Evolutionary conservation across 345 rosid genomes (phyloP), one percentile per base, ranked within the genome.

Genomic region (Salix brachista): DNA sequence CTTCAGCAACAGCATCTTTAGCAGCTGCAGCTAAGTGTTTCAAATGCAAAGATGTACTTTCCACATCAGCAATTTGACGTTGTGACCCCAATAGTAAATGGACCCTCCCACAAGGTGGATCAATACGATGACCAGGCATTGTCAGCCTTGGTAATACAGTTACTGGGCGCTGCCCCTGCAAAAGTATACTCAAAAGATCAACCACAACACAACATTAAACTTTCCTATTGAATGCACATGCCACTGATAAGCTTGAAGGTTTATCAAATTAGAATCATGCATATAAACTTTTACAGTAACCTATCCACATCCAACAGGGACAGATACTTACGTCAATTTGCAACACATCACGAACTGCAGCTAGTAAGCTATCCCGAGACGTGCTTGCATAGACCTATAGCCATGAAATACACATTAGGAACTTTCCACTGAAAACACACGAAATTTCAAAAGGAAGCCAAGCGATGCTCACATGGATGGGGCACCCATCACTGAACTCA

Each of bases 81-180:
- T 86, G 94, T 72, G 79, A 82, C 73, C 91, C 92, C 30, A 71
- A 56, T 67, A 83, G 83, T 79, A 90, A 77, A 86, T 87, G 83
- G 75, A 93, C 95, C 85, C 96, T 87, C 83, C 99, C 99, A 78
- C 97, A 93, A 68, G 99, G 99, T 14, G 98, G 98, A 88, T 96
- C 96, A 83, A 96, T 88, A 80, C 91, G 92, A 85, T 96, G 99
- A 83, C 99, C 99, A 77, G 99, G 99, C 97, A 96, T 90, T 18
- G 98, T 96, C 80, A 96, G 85, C 91, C 99, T 90, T 65, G 99
- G 98, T 83, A 92, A 87, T 32, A 96, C 86, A 77, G 98, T 95
- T 46, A 96, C 88, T 4, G 97, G 88, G 77, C 89, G 83, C 68
- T 93, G 98, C 81, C 94, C 90, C 99, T 96, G 88, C 85, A 78